Percentiles rank a stretch among this genome's conserved stretches.
Evolutionary conservation across 148 eudicot genomes (phyloP).

Genomic region (Oxyria digyna): DNA sequence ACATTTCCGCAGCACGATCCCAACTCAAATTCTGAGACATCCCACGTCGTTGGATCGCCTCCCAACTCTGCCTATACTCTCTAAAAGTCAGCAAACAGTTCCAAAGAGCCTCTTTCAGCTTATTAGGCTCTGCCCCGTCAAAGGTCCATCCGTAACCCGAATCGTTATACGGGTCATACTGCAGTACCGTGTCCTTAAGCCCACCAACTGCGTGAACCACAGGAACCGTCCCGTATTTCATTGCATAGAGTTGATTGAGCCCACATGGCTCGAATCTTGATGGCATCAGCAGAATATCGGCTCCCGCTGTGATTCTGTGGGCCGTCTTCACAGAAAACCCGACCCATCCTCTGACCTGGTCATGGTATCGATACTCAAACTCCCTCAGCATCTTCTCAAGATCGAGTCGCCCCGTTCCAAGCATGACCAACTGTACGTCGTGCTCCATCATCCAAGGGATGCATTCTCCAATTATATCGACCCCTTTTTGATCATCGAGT

Average conservation of each 20-base stretch:
- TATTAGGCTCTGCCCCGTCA: constrained; percentile 43
- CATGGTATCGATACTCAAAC: constrained; percentile 43
- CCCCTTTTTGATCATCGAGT: constrained; percentile 81
- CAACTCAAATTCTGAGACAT: constrained; percentile 80
- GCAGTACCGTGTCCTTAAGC: constrained; percentile 75
- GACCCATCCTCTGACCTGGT: constrained; percentile 77
- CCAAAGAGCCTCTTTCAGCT: constrained; percentile 59
- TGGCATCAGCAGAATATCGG: constrained; percentile 85
- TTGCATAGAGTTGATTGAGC: constrained; percentile 87
- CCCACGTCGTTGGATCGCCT: constrained; percentile 69
- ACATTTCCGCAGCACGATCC: constrained; percentile 66
- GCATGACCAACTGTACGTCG: constrained; percentile 76
- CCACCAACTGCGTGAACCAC: constrained; percentile 98
- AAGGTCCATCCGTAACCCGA: constrained; percentile 87
- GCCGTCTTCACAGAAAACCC: constrained; percentile 87
- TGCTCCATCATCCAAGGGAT: constrained; percentile 84
- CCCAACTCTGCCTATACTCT: constrained; percentile 66
- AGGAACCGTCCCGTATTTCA: constrained; percentile 83
- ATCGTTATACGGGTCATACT: constrained; percentile 65
- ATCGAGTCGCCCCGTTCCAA: constrained; percentile 79
- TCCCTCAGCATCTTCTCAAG: constrained; percentile 72
- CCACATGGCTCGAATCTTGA: constrained; percentile 99
- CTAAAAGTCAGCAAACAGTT: constrained; percentile 71
- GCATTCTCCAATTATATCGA: constrained; percentile 80
- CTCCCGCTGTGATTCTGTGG: constrained; percentile 88